A percentile compares a stretch with the other conserved stretches of the same genome.
Evolutionary conservation across 768 basidiomycete species (phyloP).

Genomic region (Termitomyces sp.): DNA sequence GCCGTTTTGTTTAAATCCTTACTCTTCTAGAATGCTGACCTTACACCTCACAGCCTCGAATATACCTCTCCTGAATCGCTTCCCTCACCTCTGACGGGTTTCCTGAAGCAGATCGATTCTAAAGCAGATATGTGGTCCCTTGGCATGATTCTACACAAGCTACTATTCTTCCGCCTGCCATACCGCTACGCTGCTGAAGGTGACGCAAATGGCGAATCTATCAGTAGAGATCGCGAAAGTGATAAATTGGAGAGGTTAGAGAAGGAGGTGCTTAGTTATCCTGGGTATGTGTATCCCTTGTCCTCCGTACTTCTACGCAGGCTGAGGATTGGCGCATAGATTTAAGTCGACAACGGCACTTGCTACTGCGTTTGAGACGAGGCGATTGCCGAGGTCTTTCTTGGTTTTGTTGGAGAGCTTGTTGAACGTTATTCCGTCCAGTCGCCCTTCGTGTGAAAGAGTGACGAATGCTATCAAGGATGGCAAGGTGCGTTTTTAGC

Average conservation of each 20-base stretch:
- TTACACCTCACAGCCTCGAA: conserved; percentile 50
- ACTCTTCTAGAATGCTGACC: not conserved
- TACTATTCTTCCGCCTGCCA: conserved; percentile 87
- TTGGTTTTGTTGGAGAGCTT: conserved; percentile 70
- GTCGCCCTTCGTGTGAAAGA: conserved; percentile 69
- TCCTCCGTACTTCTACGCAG: not conserved
- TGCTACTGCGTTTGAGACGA: conserved; percentile 52
- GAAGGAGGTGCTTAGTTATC: conserved; percentile 66
- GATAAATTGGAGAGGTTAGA: conserved; percentile 69
- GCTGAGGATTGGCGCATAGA: conserved; percentile 17
- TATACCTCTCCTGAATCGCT: conserved; percentile 88
- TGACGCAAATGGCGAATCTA: conserved; percentile 38
- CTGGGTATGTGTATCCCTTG: conserved; percentile 45
- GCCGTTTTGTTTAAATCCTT: conserved; percentile 37
- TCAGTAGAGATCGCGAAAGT: conserved; percentile 36
- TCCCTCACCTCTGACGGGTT: conserved; percentile 56
- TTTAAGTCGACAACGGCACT: conserved; percentile 48
- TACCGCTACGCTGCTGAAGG: conserved; percentile 68
- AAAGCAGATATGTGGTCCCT: conserved; percentile 97
- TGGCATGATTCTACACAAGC: conserved; percentile 92
- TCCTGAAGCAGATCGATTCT: conserved; percentile 68
- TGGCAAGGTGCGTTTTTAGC: conserved; percentile 53
- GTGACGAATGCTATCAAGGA: conserved; percentile 64
- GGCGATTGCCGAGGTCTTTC: conserved; percentile 68
- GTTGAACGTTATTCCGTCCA: conserved; percentile 50